Conservation (phyloP, 2,329 filamentous ascomycete species). For the Cercospora sesami region DNA sequence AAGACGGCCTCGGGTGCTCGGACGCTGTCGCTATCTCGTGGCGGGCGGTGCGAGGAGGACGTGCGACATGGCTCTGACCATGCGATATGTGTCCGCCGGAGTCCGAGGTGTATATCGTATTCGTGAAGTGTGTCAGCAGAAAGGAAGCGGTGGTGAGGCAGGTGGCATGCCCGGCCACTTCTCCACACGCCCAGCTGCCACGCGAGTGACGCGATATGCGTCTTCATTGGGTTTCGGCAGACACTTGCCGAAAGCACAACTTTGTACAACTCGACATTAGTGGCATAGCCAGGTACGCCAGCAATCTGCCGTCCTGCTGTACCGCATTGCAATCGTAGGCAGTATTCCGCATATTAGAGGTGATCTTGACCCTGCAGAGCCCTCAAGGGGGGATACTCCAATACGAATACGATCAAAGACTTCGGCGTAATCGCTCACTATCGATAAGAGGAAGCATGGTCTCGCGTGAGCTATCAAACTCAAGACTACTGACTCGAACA, state of each 20-base stretch:
- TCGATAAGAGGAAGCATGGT: not conserved
- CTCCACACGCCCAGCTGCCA: constrained; percentile 1
- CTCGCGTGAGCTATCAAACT: not conserved
- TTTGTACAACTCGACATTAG: not conserved
- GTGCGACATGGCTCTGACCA: constrained; percentile 2
- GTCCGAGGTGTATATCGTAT: not conserved
- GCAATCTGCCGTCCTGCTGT: not conserved
- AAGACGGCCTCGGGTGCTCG: not conserved
- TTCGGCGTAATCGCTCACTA: not conserved
- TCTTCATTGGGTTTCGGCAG: not conserved
- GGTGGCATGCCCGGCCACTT: not conserved
- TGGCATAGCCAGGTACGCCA: not conserved
- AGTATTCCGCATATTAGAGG: not conserved
- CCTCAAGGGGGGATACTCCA: not conserved
- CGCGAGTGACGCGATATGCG: constrained; percentile 10
- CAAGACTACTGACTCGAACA: not conserved
- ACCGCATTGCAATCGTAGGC: not conserved
- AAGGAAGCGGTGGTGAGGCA: not conserved
- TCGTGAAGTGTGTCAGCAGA: not conserved
- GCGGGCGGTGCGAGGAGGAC: not conserved
- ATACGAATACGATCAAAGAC: not conserved
- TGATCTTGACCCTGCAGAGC: not conserved
- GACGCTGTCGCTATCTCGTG: not conserved
- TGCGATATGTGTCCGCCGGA: not conserved
- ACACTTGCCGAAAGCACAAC: not conserved